Base-by-base conservation (phyloP, 345 rosid species). In the Rubroshorea leprosula region DNA sequence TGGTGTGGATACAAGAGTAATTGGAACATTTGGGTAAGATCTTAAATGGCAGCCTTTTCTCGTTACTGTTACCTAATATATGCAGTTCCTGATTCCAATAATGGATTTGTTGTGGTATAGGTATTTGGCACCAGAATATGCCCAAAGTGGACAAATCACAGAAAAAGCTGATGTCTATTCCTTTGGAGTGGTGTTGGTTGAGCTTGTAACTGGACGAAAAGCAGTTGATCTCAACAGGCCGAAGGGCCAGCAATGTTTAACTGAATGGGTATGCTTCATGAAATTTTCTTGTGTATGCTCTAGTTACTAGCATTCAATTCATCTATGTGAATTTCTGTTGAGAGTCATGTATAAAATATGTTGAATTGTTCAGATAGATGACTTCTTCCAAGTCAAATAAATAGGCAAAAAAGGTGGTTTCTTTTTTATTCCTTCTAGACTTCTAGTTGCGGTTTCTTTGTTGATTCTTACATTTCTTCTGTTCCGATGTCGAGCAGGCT, bases 151-250 rank as follows among this genome's bases (percentile, higher is more conserved):
- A 27, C 99, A 94, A 66, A 90, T 94, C 55, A 94, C 97, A 22
- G 97, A 94, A 59, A 94, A 90, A 53, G 97, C 99, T 0, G 99
- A 90, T 77, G 95, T 94, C 50, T 94, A 90, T 76, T 94, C 99
- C 21, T 90, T 94, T 5, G 99, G 99, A 15, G 97, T 94, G 57
- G 99, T 94, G 58, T 68, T 90, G 77, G 84, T 84, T 35, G 99
- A 94, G 82, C 93, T 94, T 63, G 95, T 94, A 56, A 87, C 96
- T 0, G 99, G 99, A 58, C 76, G 97, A 61, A 90, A 86, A 80
- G 96, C 97, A 27, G 93, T 94, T 66, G 99, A 94, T 61, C 87
- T 94, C 58, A 72, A 73, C 35, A 76, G 78, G 69, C 99, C 99
- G 0, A 94, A 86, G 80, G 99, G 99, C 55, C 96, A 94, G 73